These are phyloP conservation scores for Fistulinella prunicolor DNA, from an alignment of 768 basidiomycete genomes.

Conservation along the genomic window DNA sequence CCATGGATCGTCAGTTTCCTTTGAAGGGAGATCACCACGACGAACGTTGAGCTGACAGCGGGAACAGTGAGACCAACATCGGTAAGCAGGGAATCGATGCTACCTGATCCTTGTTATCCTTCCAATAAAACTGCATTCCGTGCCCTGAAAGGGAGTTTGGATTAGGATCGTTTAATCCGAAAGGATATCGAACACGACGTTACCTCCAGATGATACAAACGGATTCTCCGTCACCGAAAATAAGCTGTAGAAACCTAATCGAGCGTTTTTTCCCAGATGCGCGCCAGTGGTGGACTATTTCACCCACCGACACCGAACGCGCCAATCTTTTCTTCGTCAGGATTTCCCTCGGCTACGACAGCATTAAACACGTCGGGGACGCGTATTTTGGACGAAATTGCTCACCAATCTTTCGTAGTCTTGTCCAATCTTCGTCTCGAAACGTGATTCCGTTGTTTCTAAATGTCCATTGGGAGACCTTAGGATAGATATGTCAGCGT, in stretches of 20 bases:
- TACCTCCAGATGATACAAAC: conserved; percentile 78
- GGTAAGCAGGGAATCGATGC: background rate
- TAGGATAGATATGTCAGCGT: background rate
- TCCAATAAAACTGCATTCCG: conserved; percentile 98
- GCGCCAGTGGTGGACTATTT: background rate
- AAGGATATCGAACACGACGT: background rate
- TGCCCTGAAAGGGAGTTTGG: conserved; percentile 44
- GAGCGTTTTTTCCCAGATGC: background rate
- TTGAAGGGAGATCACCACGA: conserved; percentile 58
- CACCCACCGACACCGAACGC: conserved; percentile 25
- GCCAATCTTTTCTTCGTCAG: conserved; percentile 26
- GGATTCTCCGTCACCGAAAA: conserved; percentile 85
- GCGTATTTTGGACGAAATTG: background rate
- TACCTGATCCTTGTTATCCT: conserved; percentile 87
- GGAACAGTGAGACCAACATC: conserved; percentile 2
- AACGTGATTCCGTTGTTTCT: conserved; percentile 67
- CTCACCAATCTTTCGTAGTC: conserved; percentile 18
- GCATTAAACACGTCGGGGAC: background rate
- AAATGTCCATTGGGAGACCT: conserved; percentile 82
- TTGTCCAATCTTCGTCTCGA: conserved; percentile 13
- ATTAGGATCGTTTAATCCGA: background rate
- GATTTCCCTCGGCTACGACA: conserved; percentile 22
- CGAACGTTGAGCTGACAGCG: conserved; percentile 69
- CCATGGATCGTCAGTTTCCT: conserved; percentile 51
- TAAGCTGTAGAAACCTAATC: conserved; percentile 67